Evolutionary conservation across 306 rosid genomes (phyloP), one percentile per base, ranked within the genome.

Genomic region (Fragaria iinumae): DNA sequence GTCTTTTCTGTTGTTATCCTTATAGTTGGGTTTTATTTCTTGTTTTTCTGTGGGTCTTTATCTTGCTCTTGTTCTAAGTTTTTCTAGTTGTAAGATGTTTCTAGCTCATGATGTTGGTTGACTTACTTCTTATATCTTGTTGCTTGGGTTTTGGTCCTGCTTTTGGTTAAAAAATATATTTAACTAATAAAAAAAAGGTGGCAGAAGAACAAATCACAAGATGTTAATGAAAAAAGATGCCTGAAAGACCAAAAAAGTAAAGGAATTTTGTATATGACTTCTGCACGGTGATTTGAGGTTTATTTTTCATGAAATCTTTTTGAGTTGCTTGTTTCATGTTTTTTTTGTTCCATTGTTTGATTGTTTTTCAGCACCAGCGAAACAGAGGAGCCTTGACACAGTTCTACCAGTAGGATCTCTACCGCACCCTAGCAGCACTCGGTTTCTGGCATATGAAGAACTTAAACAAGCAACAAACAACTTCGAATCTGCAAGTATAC

Each of bases 401-500:
- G 84, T 83, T 80, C 83, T 92, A 32, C 76, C 72, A 20, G 86
- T 65, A 71, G 93, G 90, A 66, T 88, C 96, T 71, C 82, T 89
- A 85, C 85, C 98, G 71, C 97, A 92, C 78, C 98, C 97, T 80
- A 85, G 91, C 78, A 95, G 99, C 82, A 92, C 95, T 43, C 89
- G 99, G 39, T 92, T 89, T 87, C 87, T 95, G 84, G 89, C 93
- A 71, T 91, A 87, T 72, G 99, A 95, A 81, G 99, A 96, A 83
- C 99, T 96, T 77, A 92, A 87, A 83, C 97, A 87, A 80, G 98
- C 99, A 76, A 96, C 99, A 67, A 92, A 89, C 82, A 96, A 96
- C 88, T 96, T 96, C 83, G 96, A 92, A 87, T 23, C 88, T 64
- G 84, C 91, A 18, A 90, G 97, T 55, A 50, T 92, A 53, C 89